Percentiles rank a stretch among this genome's conserved stretches.
These are phyloP conservation scores for Dactylorhiza incarnata DNA, from an alignment of 106 monocot species.

Conservation along the genomic window DNA sequence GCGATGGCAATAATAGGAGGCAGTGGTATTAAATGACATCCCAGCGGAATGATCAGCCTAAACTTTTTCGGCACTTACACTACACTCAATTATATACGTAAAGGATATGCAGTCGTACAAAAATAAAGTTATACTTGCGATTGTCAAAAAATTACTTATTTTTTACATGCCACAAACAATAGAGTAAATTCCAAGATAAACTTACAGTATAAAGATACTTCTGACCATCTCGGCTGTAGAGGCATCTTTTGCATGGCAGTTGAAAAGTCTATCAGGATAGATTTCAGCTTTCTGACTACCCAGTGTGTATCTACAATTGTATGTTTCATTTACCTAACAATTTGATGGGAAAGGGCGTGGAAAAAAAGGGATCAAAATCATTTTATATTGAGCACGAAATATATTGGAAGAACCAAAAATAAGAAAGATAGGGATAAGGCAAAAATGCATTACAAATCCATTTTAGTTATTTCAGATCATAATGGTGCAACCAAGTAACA, in stretches of 20 bases:
- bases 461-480: neutral
- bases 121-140: too few species aligned
- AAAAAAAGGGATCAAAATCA: neutral
- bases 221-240: slow-evolving; percentile 51
- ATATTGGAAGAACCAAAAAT: neutral
- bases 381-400: neutral
- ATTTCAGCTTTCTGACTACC: slow-evolving; percentile 71
- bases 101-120: too few species aligned
- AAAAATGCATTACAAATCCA: neutral
- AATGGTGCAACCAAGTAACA: slow-evolving; percentile 4
- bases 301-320: slow-evolving; percentile 63
- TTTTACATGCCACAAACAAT: neutral
- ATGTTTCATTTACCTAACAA: slow-evolving; percentile 85
- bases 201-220: slow-evolving; percentile 71
- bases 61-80: neutral
- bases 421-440: neutral
- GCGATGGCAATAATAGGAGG: too few species aligned
- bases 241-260: slow-evolving; percentile 62
- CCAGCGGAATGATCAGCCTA: neutral
- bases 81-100: too few species aligned
- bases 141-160: too few species aligned
- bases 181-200: neutral
- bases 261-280: slow-evolving; percentile 59
- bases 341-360: neutral
- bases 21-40: too few species aligned